phyloP scores from a whole-genome alignment of 2,329 filamentous ascomycete species.

The Rutstroemia sp. region DNA sequence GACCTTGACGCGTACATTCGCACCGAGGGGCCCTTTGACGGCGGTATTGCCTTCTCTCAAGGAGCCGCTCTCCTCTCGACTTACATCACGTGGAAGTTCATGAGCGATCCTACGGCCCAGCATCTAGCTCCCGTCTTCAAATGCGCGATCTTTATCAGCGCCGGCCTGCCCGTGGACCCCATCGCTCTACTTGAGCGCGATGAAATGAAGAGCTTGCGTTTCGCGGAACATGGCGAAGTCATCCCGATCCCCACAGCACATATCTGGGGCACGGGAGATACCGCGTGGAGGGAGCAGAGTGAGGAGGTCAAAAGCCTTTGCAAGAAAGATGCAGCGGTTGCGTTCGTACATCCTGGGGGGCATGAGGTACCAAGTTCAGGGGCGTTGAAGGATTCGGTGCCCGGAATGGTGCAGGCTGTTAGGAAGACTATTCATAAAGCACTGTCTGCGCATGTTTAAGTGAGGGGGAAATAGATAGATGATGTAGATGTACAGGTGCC shows the following conservation, averaged over 20 bases:
- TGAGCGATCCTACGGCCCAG: not conserved
- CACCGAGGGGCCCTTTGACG: slow-evolving; percentile 14
- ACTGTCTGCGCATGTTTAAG: not conserved
- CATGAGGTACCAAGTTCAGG: slow-evolving; percentile 6
- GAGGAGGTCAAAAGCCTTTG: not conserved
- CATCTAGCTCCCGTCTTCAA: slow-evolving; percentile 1
- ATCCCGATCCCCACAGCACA: slow-evolving; percentile 9
- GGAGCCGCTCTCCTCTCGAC: slow-evolving; percentile 34
- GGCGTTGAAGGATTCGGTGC: not conserved
- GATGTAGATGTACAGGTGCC: not conserved
- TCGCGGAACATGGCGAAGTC: not conserved
- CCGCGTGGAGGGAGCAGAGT: not conserved
- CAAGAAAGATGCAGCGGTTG: not conserved
- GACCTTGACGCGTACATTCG: slow-evolving; percentile 4
- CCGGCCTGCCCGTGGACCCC: not conserved
- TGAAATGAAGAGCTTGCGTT: not conserved
- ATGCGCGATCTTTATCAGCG: slow-evolving; percentile 12
- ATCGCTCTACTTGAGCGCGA: not conserved
- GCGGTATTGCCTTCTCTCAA: slow-evolving; percentile 12
- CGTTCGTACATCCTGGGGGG: slow-evolving; percentile 3
- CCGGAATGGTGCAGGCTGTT: not conserved
- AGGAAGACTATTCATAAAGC: slow-evolving; percentile 1
- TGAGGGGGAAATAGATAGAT: not conserved
- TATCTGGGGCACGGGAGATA: slow-evolving; percentile 6
- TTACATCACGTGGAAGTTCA: not conserved